Evolutionary conservation across 2,329 filamentous ascomycete species (phyloP), one percentile per base, ranked within the genome.

Genomic region (Colletotrichum caudatum): DNA sequence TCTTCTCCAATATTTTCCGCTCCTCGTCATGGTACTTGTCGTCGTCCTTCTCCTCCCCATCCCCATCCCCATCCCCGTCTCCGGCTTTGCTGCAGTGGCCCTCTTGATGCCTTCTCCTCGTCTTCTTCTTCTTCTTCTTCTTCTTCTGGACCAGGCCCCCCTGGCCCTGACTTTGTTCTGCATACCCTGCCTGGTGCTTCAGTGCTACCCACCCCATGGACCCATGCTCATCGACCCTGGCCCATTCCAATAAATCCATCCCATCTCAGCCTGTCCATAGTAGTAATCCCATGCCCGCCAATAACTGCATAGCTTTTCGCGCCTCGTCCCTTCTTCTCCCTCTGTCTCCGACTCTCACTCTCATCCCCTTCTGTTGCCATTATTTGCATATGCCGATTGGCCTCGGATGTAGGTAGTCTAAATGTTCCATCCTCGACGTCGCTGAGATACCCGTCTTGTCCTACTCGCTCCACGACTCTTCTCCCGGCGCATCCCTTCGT

Each of bases 1-100:
- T 33, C 56, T 82, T 85, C 39, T 82, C 86, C 62, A 83, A 81
- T 2, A 16, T 37, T 46, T 57, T 60, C 54, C 29, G 8, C 44
- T 46, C 41, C 14, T 82, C 50, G 6, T 82, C 50, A 35, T 23
- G 59, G 16, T 44, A 18, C 41, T 44, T 18, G 16, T 44, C 18
- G 39, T 44, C 41, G 16, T 44, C 29, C 29, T 3, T 29, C 29
- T 29, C 29, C 29, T 29, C 29, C 29, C 29, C 26, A 29, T 29
- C 3, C 26, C 26, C 18, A 1, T 20, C 9, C 16, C 7, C 41
- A 18, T 20, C 20, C 44, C n/a, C 44, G 53, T 29, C n/a, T 12
- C 26, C 37, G 57, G 16, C 29, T 29, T 29, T 29, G n/a, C 18
- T 35, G 56, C 41, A 39, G 62, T 48, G 46, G 20, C 46, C 44